Conservation (phyloP, 192 early-diverging fungal genomes). For the Coemansia sp. region DNA sequence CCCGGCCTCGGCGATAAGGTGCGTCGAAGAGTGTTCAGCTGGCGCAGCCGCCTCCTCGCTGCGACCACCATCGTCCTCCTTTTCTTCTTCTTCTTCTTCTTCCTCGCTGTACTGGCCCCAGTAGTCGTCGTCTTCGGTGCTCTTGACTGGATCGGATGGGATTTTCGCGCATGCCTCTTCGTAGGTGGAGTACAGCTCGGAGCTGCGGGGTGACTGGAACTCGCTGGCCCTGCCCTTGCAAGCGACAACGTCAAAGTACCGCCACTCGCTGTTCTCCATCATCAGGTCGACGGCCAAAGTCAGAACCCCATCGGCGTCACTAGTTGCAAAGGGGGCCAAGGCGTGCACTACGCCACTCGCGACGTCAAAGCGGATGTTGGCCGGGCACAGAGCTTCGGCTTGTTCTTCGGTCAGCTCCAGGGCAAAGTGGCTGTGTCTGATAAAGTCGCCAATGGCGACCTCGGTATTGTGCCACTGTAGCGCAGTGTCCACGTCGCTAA, state of each 20-base stretch:
- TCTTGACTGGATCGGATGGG: neutral
- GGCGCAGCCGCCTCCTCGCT: neutral
- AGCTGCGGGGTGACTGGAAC: neutral
- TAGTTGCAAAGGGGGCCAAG: conserved; percentile 22
- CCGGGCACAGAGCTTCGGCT: conserved; percentile 14
- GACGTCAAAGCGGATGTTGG: conserved; percentile 14
- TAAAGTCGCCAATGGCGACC: conserved; percentile 19
- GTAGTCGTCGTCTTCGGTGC: conserved; percentile 15
- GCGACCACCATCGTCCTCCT: too few relatives aligned
- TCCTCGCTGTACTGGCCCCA: conserved; percentile 28
- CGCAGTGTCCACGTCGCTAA: conserved; percentile 7
- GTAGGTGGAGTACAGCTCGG: neutral
- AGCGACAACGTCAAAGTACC: conserved; percentile 21
- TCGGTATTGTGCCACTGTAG: conserved; percentile 11
- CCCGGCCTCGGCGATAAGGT: conserved; percentile 3
- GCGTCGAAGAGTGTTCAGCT: neutral
- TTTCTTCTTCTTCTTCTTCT: neutral
- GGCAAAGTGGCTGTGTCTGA: conserved; percentile 34
- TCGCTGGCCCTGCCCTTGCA: neutral
- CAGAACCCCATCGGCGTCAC: neutral
- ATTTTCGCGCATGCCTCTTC: neutral
- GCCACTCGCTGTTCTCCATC: conserved; percentile 22
- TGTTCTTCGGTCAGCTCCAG: conserved; percentile 44
- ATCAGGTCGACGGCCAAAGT: conserved; percentile 21
- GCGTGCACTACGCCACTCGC: conserved; percentile 18